phyloP scores from a whole-genome alignment of 2,329 filamentous ascomycete species.

The Cercospora sp. region DNA sequence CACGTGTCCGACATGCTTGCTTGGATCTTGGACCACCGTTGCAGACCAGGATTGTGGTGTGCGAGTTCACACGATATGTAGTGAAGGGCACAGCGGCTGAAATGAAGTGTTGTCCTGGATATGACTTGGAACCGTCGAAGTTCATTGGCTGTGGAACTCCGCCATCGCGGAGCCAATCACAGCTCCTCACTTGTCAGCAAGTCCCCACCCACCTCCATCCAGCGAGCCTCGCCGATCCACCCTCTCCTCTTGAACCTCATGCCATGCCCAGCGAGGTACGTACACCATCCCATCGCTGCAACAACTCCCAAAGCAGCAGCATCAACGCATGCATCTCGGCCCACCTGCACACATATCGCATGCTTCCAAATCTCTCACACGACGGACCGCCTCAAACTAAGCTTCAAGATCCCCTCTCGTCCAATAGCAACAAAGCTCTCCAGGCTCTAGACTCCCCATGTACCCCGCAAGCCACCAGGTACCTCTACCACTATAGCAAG shows the following conservation, averaged over 20 bases:
- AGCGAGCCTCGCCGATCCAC: background rate
- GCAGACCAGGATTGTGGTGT: too few relatives aligned
- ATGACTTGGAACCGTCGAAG: too few relatives aligned
- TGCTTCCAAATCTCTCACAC: slow-evolving; percentile 25
- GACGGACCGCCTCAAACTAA: background rate
- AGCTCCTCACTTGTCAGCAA: slow-evolving; percentile 4
- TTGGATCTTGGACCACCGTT: too few relatives aligned
- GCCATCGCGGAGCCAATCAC: slow-evolving; percentile 4
- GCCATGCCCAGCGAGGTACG: slow-evolving; percentile 1
- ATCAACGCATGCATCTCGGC: too few relatives aligned
- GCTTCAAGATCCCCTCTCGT: background rate
- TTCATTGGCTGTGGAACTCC: too few relatives aligned
- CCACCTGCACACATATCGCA: slow-evolving; percentile 15
- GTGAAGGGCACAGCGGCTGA: too few relatives aligned
- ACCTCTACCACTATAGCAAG: slow-evolving; percentile 3
- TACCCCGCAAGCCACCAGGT: slow-evolving; percentile 25
- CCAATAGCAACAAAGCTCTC: slow-evolving; percentile 9
- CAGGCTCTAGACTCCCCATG: slow-evolving; percentile 25
- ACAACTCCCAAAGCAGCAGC: slow-evolving; percentile 6
- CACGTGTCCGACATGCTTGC: too few relatives aligned
- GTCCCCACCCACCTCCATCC: background rate
- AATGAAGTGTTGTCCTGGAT: too few relatives aligned
- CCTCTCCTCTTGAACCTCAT: background rate
- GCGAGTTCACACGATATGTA: too few relatives aligned
- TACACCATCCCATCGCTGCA: background rate